Evolutionary conservation across 192 early-diverging fungal species (phyloP).

Genomic region (Coemansia sp.): DNA sequence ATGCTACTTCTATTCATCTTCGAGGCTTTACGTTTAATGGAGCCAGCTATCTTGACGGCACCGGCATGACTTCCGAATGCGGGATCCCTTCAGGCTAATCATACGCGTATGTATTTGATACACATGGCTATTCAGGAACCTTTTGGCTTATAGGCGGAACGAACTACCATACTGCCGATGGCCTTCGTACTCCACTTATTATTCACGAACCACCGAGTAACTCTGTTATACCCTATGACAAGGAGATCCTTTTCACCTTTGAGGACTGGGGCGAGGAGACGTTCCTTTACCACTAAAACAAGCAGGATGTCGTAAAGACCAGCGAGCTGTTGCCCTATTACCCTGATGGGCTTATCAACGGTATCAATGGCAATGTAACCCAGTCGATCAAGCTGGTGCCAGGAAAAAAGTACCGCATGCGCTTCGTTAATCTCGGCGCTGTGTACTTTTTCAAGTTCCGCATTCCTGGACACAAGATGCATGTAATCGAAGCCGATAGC

Average conservation of each 20-base stretch:
- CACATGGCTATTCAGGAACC: constrained; percentile 56
- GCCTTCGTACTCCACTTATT: constrained; percentile 65
- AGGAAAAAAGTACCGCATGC: constrained; percentile 77
- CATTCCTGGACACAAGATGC: constrained; percentile 74
- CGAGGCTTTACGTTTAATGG: constrained; percentile 76
- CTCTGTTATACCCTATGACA: constrained; percentile 49
- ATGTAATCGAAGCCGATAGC: constrained; percentile 79
- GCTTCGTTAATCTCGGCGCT: constrained; percentile 72
- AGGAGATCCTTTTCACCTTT: constrained; percentile 58
- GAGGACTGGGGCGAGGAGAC: constrained; percentile 58
- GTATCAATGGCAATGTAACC: constrained; percentile 35
- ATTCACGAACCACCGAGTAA: constrained; percentile 47
- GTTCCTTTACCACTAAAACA: neutral
- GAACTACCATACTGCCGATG: constrained; percentile 69
- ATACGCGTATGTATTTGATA: constrained; percentile 62
- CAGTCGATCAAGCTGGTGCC: constrained; percentile 56
- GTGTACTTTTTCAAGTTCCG: constrained; percentile 66
- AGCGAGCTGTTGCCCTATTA: constrained; percentile 6
- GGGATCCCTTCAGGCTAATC: constrained; percentile 60
- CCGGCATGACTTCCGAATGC: constrained; percentile 64
- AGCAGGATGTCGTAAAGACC: too few species aligned
- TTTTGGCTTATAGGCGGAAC: constrained; percentile 77
- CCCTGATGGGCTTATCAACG: constrained; percentile 29
- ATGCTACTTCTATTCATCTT: constrained; percentile 60
- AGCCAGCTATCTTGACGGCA: constrained; percentile 63